These are phyloP conservation scores for Panicum virgatum DNA, from an alignment of 202 grass and related monocot genomes.

Conservation along the genomic window DNA sequence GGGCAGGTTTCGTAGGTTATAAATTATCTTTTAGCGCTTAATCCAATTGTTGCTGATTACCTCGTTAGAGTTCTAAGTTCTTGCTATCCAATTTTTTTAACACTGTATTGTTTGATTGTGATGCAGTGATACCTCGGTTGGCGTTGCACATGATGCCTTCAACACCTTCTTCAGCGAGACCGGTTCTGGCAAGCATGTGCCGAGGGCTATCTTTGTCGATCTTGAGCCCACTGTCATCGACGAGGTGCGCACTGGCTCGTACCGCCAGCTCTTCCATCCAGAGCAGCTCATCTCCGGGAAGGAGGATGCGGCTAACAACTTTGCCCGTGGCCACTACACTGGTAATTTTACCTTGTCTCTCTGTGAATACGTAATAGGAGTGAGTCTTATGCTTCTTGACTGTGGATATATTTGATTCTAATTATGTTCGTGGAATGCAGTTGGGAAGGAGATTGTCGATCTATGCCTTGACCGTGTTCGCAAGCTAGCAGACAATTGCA, in stretches of 20 bases:
- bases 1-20: slow-evolving; percentile 5
- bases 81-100: not conserved
- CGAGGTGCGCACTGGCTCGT: slow-evolving; percentile 73
- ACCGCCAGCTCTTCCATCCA: slow-evolving; percentile 93
- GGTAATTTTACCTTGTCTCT: slow-evolving; percentile 50
- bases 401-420: not conserved
- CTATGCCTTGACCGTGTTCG: slow-evolving; percentile 88
- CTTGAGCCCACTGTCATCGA: slow-evolving; percentile 94
- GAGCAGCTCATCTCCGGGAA: slow-evolving; percentile 94
- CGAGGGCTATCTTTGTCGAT: slow-evolving; percentile 90
- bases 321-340: slow-evolving; percentile 91
- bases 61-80: not conserved
- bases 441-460: slow-evolving; percentile 95
- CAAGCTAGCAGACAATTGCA: slow-evolving; percentile 95
- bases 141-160: slow-evolving; percentile 76
- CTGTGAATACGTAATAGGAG: not conserved
- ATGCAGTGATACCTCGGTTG: slow-evolving; percentile 71
- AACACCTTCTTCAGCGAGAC: slow-evolving; percentile 99
- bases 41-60: not conserved
- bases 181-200: slow-evolving; percentile 78
- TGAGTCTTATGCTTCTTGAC: not conserved
- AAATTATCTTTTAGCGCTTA: not conserved
- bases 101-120: slow-evolving; percentile 8
- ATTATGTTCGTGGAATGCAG: slow-evolving; percentile 47
- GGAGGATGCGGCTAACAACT: slow-evolving; percentile 96